phyloP scores from a whole-genome alignment of 108 stramenopile species.

The Cylindrotheca closterium region DNA sequence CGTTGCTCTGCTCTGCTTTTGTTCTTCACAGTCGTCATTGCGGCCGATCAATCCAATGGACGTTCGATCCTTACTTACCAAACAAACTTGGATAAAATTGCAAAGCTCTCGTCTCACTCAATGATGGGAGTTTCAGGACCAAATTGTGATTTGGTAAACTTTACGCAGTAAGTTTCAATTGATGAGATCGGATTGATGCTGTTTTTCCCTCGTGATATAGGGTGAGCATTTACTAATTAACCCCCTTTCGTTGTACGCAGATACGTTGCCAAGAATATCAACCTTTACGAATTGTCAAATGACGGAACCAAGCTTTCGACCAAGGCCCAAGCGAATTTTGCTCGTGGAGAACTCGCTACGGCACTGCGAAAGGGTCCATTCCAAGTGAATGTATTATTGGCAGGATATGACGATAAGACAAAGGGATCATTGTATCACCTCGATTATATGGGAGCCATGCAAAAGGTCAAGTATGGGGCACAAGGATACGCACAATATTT shows the following conservation, averaged over 20 bases:
- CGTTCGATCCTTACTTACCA: conserved; percentile 87
- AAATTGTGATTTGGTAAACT: conserved; percentile 86
- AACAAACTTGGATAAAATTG: conserved; percentile 87
- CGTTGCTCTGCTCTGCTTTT: not conserved
- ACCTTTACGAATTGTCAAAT: conserved; percentile 91
- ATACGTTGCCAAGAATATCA: conserved; percentile 93
- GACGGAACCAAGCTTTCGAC: conserved; percentile 90
- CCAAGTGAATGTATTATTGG: conserved; percentile 94
- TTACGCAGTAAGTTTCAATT: conserved; percentile 77
- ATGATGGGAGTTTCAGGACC: conserved; percentile 90
- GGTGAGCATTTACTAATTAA: not conserved
- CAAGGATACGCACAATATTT: conserved; percentile 96
- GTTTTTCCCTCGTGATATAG: not conserved
- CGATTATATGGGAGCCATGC: conserved; percentile 91
- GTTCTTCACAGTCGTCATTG: conserved; percentile 63
- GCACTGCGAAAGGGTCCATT: conserved; percentile 96
- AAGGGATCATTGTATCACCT: conserved; percentile 84
- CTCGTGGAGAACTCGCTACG: conserved; percentile 89
- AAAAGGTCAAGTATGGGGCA: conserved; percentile 76
- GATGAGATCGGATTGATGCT: not conserved
- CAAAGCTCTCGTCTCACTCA: conserved; percentile 64
- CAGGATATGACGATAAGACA: conserved; percentile 80
- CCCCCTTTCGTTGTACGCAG: conserved; percentile 9
- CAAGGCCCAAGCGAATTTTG: conserved; percentile 93
- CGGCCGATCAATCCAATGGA: conserved; percentile 88